Conservation (phyloP, 2,329 filamentous ascomycete genomes). For the Cryphonectria nitschkei region DNA sequence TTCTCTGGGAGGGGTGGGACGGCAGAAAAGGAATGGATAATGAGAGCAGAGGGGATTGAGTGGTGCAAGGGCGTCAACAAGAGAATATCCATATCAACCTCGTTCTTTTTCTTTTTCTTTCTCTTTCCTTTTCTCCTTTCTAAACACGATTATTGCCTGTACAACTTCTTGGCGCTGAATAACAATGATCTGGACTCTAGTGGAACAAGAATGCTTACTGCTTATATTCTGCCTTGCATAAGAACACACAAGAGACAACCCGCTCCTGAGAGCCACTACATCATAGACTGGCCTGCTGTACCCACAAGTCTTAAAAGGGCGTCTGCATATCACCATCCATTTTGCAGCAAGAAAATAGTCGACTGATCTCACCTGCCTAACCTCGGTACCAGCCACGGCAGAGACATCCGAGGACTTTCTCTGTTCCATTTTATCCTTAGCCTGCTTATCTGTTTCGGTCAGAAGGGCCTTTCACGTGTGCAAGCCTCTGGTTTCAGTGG, state of each 20-base stretch:
- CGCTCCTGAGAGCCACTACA: too few species aligned
- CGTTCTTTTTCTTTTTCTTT: not conserved
- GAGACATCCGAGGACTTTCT: not conserved
- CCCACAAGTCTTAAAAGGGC: conserved; percentile 3
- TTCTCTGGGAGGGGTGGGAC: not conserved
- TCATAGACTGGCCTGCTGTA: not conserved
- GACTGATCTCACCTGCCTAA: not conserved
- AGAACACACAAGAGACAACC: not conserved
- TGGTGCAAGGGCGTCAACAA: not conserved
- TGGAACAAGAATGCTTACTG: not conserved
- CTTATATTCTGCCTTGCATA: conserved; percentile 1
- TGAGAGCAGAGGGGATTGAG: not conserved
- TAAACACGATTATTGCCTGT: not conserved
- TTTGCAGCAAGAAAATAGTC: not conserved
- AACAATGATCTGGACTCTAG: too few species aligned
- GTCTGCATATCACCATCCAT: conserved; percentile 18
- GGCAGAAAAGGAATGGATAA: too few species aligned
- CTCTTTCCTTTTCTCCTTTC: not conserved
- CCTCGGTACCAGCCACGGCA: not conserved
- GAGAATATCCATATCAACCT: not conserved
- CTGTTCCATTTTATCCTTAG: not conserved
- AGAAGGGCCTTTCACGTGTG: not conserved
- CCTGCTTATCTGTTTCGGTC: not conserved
- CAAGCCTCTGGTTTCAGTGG: conserved; percentile 25
- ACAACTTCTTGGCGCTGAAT: not conserved